phyloP scores from a whole-genome alignment of 495 filamentous ascomycete genomes.

The Aspergillus leporis region DNA sequence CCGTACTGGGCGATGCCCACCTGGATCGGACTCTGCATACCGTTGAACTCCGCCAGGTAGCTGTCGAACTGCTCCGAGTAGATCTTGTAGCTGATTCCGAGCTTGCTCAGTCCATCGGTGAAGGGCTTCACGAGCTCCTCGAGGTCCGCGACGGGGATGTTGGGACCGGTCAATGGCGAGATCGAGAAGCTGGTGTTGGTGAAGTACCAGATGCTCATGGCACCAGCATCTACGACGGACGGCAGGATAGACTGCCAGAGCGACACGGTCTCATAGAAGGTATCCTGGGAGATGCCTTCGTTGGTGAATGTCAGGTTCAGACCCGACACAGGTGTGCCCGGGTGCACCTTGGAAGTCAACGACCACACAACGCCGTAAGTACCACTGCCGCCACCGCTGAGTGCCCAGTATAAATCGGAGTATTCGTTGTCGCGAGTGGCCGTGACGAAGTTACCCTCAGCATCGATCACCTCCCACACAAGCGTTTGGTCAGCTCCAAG shows the following conservation, averaged over 20 bases:
- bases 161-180: slow-evolving; percentile 38
- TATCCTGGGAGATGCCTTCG: slow-evolving; percentile 33
- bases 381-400: slow-evolving; percentile 63
- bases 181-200: slow-evolving; percentile 49
- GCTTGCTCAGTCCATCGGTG: slow-evolving; percentile 23
- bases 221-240: slow-evolving; percentile 51
- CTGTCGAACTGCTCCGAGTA: slow-evolving; percentile 34
- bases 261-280: slow-evolving; percentile 42
- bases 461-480: slow-evolving; percentile 61
- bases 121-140: slow-evolving; percentile 32
- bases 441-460: slow-evolving; percentile 46
- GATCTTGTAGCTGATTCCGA: slow-evolving; percentile 31
- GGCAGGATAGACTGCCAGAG: slow-evolving; percentile 43
- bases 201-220: slow-evolving; percentile 52
- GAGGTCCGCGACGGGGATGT: slow-evolving; percentile 31
- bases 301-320: slow-evolving; percentile 33
- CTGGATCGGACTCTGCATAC: slow-evolving; percentile 35
- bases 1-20: slow-evolving; percentile 55
- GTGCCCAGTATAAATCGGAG: slow-evolving; percentile 66
- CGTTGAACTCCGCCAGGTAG: slow-evolving; percentile 49
- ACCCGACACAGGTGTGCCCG: slow-evolving; percentile 37
- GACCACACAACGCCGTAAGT: slow-evolving; percentile 64
- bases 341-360: slow-evolving; percentile 47
- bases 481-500: slow-evolving; percentile 65
- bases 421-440: slow-evolving; percentile 55